phyloP scores from a whole-genome alignment of 1,284 basidiomycete species.

The Naganishia sp. region DNA sequence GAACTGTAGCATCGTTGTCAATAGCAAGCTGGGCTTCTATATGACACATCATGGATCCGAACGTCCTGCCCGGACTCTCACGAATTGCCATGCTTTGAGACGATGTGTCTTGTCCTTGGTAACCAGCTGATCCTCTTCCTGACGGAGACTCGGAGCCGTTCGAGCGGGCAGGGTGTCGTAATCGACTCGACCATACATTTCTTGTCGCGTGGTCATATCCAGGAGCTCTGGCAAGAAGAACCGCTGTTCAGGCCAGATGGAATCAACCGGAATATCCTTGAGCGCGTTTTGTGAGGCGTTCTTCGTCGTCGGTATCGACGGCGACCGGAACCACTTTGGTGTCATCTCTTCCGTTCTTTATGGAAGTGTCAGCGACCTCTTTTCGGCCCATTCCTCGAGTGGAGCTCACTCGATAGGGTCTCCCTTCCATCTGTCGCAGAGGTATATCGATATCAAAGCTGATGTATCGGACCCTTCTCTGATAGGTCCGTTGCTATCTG shows the following conservation, averaged over 20 bases:
- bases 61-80: not conserved
- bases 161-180: not conserved
- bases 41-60: too few species aligned
- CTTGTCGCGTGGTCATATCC: not conserved
- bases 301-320: not conserved
- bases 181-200: slow-evolving; percentile 12
- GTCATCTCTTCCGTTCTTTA: slow-evolving; percentile 19
- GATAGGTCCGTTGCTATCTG: not conserved
- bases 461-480: slow-evolving; percentile 20
- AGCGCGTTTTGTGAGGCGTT: not conserved
- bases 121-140: not conserved
- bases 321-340: slow-evolving; percentile 12
- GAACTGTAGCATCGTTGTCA: slow-evolving; percentile 12
- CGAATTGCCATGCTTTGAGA: slow-evolving; percentile 13
- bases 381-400: not conserved
- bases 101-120: slow-evolving; percentile 7
- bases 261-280: slow-evolving; percentile 6
- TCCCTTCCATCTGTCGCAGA: slow-evolving; percentile 9
- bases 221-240: slow-evolving; percentile 3
- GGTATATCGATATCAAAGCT: slow-evolving; percentile 3
- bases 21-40: slow-evolving; percentile 16
- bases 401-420: slow-evolving; percentile 8
- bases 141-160: too few species aligned
- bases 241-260: slow-evolving; percentile 22
- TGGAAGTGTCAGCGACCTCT: not conserved